Evolutionary conservation across 495 filamentous ascomycete genomes (phyloP).

Genomic region (Glutinoglossum americanum): DNA sequence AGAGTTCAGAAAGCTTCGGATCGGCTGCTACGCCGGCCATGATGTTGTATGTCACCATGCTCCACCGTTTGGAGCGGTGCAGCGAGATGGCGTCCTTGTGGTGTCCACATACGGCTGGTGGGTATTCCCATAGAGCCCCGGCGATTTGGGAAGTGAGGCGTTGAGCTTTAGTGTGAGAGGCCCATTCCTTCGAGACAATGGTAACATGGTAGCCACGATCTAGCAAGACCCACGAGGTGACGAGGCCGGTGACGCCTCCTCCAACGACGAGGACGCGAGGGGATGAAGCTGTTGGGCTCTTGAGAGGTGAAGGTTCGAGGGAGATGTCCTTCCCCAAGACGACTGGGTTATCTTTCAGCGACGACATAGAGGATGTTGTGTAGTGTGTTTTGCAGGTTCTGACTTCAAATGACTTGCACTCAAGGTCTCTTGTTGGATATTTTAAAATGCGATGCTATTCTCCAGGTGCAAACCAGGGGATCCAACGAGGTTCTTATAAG

Average conservation of each 20-base stretch:
- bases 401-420: neutral
- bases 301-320: neutral
- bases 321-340: neutral
- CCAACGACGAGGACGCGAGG: constrained; percentile 23
- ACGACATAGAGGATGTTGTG: neutral
- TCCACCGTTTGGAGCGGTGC: constrained; percentile 22
- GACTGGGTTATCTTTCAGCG: neutral
- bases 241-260: constrained; percentile 24
- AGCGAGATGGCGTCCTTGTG: constrained; percentile 23
- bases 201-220: constrained; percentile 28
- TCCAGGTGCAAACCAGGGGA: neutral
- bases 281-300: constrained; percentile 6
- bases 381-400: neutral
- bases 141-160: constrained; percentile 29
- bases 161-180: constrained; percentile 8
- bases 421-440: neutral
- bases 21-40: constrained; percentile 20
- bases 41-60: constrained; percentile 23
- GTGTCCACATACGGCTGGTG: constrained; percentile 25
- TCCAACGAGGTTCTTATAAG: neutral
- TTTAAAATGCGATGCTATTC: neutral
- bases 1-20: constrained; percentile 14
- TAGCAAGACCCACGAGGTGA: constrained; percentile 24
- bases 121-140: constrained; percentile 30
- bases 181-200: constrained; percentile 25